Percentiles rank a stretch among this genome's conserved stretches.
Evolutionary conservation across 2,329 filamentous ascomycete species (phyloP).

Genomic region (Talaromyces amestolkiae): DNA sequence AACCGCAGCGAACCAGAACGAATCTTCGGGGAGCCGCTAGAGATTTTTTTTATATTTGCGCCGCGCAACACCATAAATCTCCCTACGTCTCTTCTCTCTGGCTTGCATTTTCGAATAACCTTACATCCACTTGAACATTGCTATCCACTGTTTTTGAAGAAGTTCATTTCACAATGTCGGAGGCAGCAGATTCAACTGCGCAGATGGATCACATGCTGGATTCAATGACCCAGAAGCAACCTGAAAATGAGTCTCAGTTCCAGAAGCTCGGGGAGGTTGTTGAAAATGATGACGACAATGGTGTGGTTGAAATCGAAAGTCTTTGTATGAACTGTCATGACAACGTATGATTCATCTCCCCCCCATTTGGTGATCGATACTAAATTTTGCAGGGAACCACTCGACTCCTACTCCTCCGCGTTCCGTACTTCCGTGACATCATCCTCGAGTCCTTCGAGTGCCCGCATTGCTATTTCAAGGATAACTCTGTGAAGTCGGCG

Average conservation of each 20-base stretch:
- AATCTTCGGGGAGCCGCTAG: constrained; percentile 20
- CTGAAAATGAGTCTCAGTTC: constrained; percentile 32
- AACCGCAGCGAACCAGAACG: constrained; percentile 20
- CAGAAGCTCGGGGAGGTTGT: constrained; percentile 40
- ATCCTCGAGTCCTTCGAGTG: constrained; percentile 97
- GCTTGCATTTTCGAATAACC: neutral
- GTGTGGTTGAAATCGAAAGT: constrained; percentile 58
- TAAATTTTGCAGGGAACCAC: constrained; percentile 68
- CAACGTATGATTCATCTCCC: constrained; percentile 53
- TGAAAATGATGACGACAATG: constrained; percentile 41
- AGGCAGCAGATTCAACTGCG: constrained; percentile 11
- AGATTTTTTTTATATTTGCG: constrained; percentile 17
- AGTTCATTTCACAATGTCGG: constrained; percentile 17
- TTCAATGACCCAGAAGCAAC: constrained; percentile 19
- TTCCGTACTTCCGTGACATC: constrained; percentile 96
- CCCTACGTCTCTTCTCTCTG: neutral
- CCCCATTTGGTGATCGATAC: constrained; percentile 16
- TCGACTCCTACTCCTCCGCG: constrained; percentile 80
- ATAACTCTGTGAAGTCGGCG: constrained; percentile 91
- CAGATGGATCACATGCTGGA: constrained; percentile 21
- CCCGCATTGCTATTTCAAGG: constrained; percentile 81
- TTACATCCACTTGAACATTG: neutral
- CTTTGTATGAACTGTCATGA: constrained; percentile 84
- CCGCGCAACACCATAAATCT: neutral
- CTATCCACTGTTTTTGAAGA: neutral